Evolutionary conservation across 352 stramenopile species (phyloP), one percentile per base, ranked within the genome.

Genomic region (Labyrinthula sp.): DNA sequence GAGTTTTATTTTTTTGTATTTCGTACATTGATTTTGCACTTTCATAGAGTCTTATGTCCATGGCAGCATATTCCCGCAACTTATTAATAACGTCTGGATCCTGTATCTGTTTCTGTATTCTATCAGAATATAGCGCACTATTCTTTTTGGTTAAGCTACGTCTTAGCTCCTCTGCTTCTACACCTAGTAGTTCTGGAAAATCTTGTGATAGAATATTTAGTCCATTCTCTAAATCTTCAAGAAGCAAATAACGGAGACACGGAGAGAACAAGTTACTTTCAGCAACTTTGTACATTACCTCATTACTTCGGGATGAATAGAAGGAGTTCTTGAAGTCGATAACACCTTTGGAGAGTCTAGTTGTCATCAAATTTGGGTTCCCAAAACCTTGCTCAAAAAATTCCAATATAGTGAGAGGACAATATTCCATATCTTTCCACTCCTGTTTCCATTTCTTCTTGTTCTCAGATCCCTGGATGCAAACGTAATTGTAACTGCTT

Each of bases 401-500:
- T 20, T 52, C 43, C 7, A 39, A 50, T 4, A 52, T 52, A 28
- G 28, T n/a, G n/a, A 52, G 18, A 4, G 43, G 43, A 20, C 43
- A 52, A 10, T 12, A 18, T 22, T 35, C 43, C 3, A 14, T 7
- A 7, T 9, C 14, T 9, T 18, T 9, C 43, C 43, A 52, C 34
- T 52, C 43, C 1, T 31, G 43, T 1, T 45, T 31, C 43, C 43
- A 52, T 28, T 52, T 52, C 40, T 52, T 52, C 3, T 22, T 12
- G 34, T 20, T 17, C 23, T 52, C 43, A 5, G 21, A n/a, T n/a
- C 43, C 43, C 22, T 25, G 17, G 1, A 54, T 35, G 14, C 43
- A 52, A 52, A 52, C 40, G 34, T 52, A 52, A 28, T 52, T 52
- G 35, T 52, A 52, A 18, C 43, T 35, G 23, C 43, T 52, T n/a